Evolutionary conservation across 1,139 yeast genomes (phyloP).

Genomic region (Scheffersomyces quercinus): DNA sequence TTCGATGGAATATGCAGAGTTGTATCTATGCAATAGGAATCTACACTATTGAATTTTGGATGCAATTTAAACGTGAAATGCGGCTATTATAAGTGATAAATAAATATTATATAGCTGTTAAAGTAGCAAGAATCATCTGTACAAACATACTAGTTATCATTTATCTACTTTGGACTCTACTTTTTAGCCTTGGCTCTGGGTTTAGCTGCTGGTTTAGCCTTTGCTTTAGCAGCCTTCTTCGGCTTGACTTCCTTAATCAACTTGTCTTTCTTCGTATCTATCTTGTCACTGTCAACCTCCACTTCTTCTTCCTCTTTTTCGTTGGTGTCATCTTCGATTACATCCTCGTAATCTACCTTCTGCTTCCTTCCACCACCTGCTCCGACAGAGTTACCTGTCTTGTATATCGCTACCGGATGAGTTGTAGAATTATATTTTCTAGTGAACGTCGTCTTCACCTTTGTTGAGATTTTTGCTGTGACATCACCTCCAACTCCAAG

Average conservation of each 20-base stretch:
- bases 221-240: slow-evolving; percentile 15
- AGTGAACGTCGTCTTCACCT: slow-evolving; percentile 82
- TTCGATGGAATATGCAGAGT: too few relatives aligned
- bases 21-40: too few relatives aligned
- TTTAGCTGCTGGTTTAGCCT: slow-evolving; percentile 4
- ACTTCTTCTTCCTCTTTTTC: slow-evolving; percentile 35
- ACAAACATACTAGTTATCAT: background rate
- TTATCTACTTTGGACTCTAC: background rate
- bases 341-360: slow-evolving; percentile 59
- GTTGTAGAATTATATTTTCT: slow-evolving; percentile 69
- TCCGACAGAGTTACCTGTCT: slow-evolving; percentile 58
- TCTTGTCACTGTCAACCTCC: slow-evolving; percentile 26
- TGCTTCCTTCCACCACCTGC: slow-evolving; percentile 36
- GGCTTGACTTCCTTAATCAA: slow-evolving; percentile 42
- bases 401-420: slow-evolving; percentile 88
- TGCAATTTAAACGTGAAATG: too few relatives aligned
- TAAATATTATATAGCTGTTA: background rate
- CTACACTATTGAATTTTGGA: too few relatives aligned
- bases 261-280: slow-evolving; percentile 45
- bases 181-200: slow-evolving; percentile 15
- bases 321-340: slow-evolving; percentile 59
- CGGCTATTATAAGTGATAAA: background rate
- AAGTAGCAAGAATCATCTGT: background rate
- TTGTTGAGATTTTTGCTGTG: slow-evolving; percentile 64
- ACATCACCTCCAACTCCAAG: slow-evolving; percentile 67